Base-by-base conservation (phyloP, 192 early-diverging fungal genomes). In the Gamsiella multidivaricata region DNA sequence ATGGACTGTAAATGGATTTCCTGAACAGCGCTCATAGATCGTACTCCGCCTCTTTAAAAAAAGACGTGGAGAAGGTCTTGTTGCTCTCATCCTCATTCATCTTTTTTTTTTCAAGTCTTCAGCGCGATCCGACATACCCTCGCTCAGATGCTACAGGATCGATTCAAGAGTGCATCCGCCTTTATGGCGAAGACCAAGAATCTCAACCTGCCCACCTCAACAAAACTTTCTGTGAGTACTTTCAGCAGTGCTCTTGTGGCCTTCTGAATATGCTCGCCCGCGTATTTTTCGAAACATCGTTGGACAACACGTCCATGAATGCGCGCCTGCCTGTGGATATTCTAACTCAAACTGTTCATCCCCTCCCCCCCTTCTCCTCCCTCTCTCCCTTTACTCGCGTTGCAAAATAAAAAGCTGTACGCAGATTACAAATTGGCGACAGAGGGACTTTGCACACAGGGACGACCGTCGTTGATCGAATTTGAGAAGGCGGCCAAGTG, bases 401-500 rank as follows among this genome's bases (percentile, higher is more conserved):
- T 14, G 3, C 32, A 15, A 25, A 39, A 34, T 32, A 20, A 17
- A 42, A 43, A 82, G 81, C 61, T 82, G 28, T 82, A 82, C 45
- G 81, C 69, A 6, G 67, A 79, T 49, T 82, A 61, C 70, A 82
- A 82, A 47, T 4, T 64, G 4, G 74, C 81, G 3, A 82, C 81
- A n/a, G 66, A 79, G 25, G 81, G 81, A 5, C 57, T 50, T 11
- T 82, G 81, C 39, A 79, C 61, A 23, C 56, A 63, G 3, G 39
- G 65, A 7, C 69, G 71, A 28, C 81, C 81, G 8, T 82, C 81
- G 0, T 53, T 82, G 22, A 47, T 82, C 32, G 81, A 82, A 33
- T 82, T 83, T 54, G 70, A 68, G 55, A 75, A 62, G 42, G 45
- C 67, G 43, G 82, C 76, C 36, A 83, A 83, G 55, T 83, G 82